Base-by-base conservation (phyloP, 2,329 filamentous ascomycete genomes). In the Diaporthe longicolla region DNA sequence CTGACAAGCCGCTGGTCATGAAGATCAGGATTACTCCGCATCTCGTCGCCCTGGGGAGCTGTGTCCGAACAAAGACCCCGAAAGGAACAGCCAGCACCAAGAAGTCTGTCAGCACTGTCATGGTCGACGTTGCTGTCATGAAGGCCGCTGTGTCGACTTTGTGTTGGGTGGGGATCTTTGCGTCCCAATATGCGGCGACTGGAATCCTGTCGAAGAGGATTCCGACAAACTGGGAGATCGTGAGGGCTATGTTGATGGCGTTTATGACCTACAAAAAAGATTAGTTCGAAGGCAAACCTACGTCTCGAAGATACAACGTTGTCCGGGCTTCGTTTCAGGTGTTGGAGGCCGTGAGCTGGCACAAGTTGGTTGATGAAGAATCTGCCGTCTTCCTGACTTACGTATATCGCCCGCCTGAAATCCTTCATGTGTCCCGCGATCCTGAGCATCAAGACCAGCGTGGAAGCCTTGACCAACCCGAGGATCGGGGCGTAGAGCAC, bases 381-480 rank as follows among this genome's bases (percentile, higher is more conserved):
- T 40, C 2, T 13, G 10, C 3, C 8, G 11, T 40, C 11, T 11
- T 11, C 9, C 10, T 8, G 19, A 58, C 68, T 11, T 21, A 58
- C 68, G 8, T 70, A 57, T 24, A 70, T 45, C 1, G 54, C 4
- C 68, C 37, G 10, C 6, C 4, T 48, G n/a, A 70, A 15, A 1
- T 48, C 43, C 5, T 9, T 70, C 37, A 48, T 50, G 43, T 70
- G 68, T 13, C 68, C 68, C 24, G 68, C 54, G 3, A 70, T 70
- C 37, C 54, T 58, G 13, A 58, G 19, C 54, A 70, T 35, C 21
- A 70, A 58, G 1, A 70, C 21, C 4, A 70, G 37, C 15, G 55
- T 57, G 29, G 68, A 70, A 1, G 68, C 24, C 11, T 70, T 70
- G 1, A 70, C 68, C 26, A 70, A 9, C 0, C 37, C 68, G 1